Percentiles rank a stretch among this genome's conserved stretches.
Conservation (phyloP, 129 eudicot genomes). For the Flaveria brownii region DNA sequence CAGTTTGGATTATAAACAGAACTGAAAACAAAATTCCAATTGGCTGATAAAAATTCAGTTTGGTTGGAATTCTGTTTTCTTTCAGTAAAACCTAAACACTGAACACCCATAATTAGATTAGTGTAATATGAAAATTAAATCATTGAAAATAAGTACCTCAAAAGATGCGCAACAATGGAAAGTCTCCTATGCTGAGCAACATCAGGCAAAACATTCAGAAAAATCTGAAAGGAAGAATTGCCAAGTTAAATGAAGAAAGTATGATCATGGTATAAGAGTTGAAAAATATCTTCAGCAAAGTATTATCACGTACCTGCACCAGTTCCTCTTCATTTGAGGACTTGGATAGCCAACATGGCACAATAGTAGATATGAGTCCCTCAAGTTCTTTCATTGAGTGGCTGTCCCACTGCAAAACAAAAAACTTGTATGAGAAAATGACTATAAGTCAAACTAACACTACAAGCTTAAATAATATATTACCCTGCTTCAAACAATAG, state of each 20-base stretch:
- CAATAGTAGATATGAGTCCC: constrained; percentile 69
- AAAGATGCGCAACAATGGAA: constrained; percentile 55
- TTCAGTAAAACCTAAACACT: neutral
- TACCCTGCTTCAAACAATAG: constrained; percentile 13
- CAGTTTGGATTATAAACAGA: neutral
- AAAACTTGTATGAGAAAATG: constrained; percentile 2
- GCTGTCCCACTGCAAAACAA: constrained; percentile 57
- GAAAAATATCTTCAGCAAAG: neutral
- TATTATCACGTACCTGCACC: constrained; percentile 58
- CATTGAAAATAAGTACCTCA: constrained; percentile 49
- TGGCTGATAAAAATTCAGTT: neutral
- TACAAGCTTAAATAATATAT: neutral
- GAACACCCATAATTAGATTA: neutral
- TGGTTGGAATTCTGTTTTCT: neutral
- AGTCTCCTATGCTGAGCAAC: constrained; percentile 77
- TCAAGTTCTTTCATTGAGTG: constrained; percentile 78
- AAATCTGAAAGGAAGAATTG: constrained; percentile 43
- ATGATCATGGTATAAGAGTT: constrained; percentile 1
- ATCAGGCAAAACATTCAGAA: constrained; percentile 64
- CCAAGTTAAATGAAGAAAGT: neutral
- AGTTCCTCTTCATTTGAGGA: constrained; percentile 47
- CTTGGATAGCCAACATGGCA: constrained; percentile 81
- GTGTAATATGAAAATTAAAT: constrained; percentile 2
- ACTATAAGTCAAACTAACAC: neutral
- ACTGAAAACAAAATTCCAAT: neutral